A percentile compares a stretch with the other conserved stretches of the same genome.
phyloP scores from a whole-genome alignment of 768 basidiomycete species.

The Rhizopogon sp. region DNA sequence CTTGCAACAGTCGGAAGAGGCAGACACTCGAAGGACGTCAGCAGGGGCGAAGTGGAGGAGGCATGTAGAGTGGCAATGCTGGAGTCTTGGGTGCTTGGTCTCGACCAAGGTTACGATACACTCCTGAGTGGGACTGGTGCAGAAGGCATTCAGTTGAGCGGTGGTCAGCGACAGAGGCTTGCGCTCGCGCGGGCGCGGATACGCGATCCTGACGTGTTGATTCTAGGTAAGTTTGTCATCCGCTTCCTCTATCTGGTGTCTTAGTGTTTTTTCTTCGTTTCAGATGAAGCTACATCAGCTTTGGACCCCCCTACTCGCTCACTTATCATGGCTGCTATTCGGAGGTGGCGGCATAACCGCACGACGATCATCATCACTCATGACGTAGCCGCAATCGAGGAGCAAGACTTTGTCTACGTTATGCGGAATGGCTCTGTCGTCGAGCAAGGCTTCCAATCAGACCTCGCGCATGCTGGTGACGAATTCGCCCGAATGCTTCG shows the following conservation, averaged over 20 bases:
- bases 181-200: slow-evolving; percentile 85
- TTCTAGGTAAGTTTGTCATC: slow-evolving; percentile 65
- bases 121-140: slow-evolving; percentile 45
- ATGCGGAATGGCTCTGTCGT: slow-evolving; percentile 75
- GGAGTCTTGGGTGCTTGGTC: slow-evolving; percentile 77
- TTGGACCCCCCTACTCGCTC: slow-evolving; percentile 85
- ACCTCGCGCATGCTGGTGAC: slow-evolving; percentile 61
- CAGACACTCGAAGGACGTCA: too few relatives aligned
- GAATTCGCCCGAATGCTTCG: slow-evolving; percentile 71
- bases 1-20: too few relatives aligned
- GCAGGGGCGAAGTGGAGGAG: slow-evolving; percentile 64
- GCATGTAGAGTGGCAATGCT: slow-evolving; percentile 84
- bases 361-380: slow-evolving; percentile 72
- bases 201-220: slow-evolving; percentile 81
- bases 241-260: neutral
- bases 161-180: slow-evolving; percentile 89
- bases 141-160: slow-evolving; percentile 74
- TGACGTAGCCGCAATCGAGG: slow-evolving; percentile 78
- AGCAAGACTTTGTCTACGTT: slow-evolving; percentile 86
- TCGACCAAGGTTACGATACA: slow-evolving; percentile 91
- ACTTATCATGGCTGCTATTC: slow-evolving; percentile 73
- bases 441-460: slow-evolving; percentile 78
- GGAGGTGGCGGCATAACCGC: slow-evolving; percentile 65
- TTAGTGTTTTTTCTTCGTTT: slow-evolving; percentile 2
- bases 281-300: slow-evolving; percentile 79